Conservation (phyloP, 164 flowering plant genomes). For the Liriodendron chinense region DNA sequence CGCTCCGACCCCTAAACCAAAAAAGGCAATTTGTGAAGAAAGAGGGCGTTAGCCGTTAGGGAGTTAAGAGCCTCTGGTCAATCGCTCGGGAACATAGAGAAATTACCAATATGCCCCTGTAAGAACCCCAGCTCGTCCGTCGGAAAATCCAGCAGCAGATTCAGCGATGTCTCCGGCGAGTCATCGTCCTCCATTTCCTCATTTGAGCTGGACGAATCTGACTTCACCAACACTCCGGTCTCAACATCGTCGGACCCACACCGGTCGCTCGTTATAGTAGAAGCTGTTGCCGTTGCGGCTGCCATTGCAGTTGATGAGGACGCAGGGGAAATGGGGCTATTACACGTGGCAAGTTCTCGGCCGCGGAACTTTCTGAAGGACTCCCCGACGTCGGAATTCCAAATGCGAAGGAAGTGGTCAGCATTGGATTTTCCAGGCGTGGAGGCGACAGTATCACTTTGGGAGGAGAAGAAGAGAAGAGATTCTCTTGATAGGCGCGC, state of each 20-base stretch:
- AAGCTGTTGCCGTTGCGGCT: slow-evolving; percentile 9
- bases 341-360: slow-evolving; percentile 11
- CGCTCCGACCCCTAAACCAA: too few relatives aligned
- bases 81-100: neutral
- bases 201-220: slow-evolving; percentile 52
- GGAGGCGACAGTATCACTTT: slow-evolving; percentile 9
- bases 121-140: slow-evolving; percentile 78
- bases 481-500: slow-evolving; percentile 81
- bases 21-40: neutral
- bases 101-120: slow-evolving; percentile 36
- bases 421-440: slow-evolving; percentile 21
- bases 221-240: neutral
- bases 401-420: slow-evolving; percentile 66
- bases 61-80: neutral
- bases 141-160: slow-evolving; percentile 66
- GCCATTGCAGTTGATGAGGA: slow-evolving; percentile 54
- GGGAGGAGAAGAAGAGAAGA: slow-evolving; percentile 20
- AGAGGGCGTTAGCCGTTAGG: neutral
- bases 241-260: slow-evolving; percentile 19
- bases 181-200: slow-evolving; percentile 53
- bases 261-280: slow-evolving; percentile 13
- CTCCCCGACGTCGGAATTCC: slow-evolving; percentile 94
- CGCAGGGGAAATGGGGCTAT: slow-evolving; percentile 50
- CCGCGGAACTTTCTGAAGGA: slow-evolving; percentile 46
- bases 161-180: slow-evolving; percentile 56